Evolutionary conservation across 2,329 filamentous ascomycete species (phyloP), one percentile per base, ranked within the genome.

Genomic region (Calonectria pseudoturangicola): DNA sequence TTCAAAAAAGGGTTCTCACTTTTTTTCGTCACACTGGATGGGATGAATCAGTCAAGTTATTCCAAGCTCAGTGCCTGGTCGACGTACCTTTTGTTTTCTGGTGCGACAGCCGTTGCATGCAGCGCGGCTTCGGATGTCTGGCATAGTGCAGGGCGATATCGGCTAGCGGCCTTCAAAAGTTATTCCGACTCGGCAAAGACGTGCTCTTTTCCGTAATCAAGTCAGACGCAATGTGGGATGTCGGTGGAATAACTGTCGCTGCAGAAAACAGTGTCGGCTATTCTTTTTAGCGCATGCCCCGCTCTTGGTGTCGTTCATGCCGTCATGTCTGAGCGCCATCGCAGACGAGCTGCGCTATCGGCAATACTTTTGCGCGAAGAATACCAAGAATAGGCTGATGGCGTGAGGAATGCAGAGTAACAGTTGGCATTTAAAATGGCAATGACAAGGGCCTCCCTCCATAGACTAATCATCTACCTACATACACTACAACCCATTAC

Each of bases 81-180:
- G 33, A 39, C 41, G 28, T n/a, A 75, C 76, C 74, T 78, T 78
- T 70, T 76, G 76, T 64, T 78, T 78, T 33, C 75, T 66, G 18
- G 72, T 43, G n/a, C 76, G 76, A 54, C 76, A 78, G 9, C 67
- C 72, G 21, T 74, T 73, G 63, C 76, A 78, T 2, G 76, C 76
- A 6, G 76, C 76, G 8, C 70, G 72, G 39, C 76, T 75, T 39
- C 76, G 68, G 36, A n/a, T 60, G 54, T 60, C 54, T 60, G 54
- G 54, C 54, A 60, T 60, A 15, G 9, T 60, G 54, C n/a, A 21
- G 54, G 13, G 16, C 33, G 51, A 25, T 43, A 21, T 63, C 39
- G 58, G 41, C 4, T 63, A 13, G 30, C 45, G 33, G 6, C 5
- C 30, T 47, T 43, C 13, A 41, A 43, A 21, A 47, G 54, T 60